Base-by-base conservation (phyloP, 148 eudicot genomes). In the Fagopyrum tataricum region DNA sequence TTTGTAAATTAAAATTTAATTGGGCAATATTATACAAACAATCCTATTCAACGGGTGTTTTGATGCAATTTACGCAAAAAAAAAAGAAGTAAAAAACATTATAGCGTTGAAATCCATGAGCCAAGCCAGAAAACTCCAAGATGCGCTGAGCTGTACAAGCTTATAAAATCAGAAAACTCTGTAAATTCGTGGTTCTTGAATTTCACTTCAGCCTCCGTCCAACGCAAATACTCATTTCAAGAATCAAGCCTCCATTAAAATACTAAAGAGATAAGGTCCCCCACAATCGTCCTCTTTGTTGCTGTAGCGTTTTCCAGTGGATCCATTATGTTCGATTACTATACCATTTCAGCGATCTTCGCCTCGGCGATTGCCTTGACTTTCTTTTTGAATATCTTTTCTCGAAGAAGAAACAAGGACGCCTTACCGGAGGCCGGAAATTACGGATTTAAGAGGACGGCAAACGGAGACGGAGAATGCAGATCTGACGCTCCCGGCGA, bases 281-380 rank as follows among this genome's bases (percentile, higher is more conserved):
- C 37, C 37, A 31, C 37, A 31, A 31, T 31, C 37, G 37, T 31
- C 37, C 37, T 31, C 53, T 49, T 49, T 15, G 53, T 15, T 49
- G 8, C n/a, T 15, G 5, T 58, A n/a, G 11, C 26, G 61, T 20
- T 55, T 55, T 55, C 61, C 26, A 24, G 61, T 20, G 61, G 61
- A 55, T 55, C 61, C 61, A 55, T 23, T 18, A 6, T 8, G 11
- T 20, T 78, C 59, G 79, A 84, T 15, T 56, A 13, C 9, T 72
- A 80, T 79, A 74, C 83, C 56, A 76, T 83, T 13, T 82, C 77
- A 9, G 68, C 82, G 4, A 71, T 79, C 48, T 68, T 80, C 12
- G 83, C 69, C 24, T 76, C 85, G 40, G 43, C 84, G 11, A 23
- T 87, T 51, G 91, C 87, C 61, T 82, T 81, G 76, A 13, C 76